Conservation (phyloP, 1,284 basidiomycete genomes). For the Apiotrichum sp. region DNA sequence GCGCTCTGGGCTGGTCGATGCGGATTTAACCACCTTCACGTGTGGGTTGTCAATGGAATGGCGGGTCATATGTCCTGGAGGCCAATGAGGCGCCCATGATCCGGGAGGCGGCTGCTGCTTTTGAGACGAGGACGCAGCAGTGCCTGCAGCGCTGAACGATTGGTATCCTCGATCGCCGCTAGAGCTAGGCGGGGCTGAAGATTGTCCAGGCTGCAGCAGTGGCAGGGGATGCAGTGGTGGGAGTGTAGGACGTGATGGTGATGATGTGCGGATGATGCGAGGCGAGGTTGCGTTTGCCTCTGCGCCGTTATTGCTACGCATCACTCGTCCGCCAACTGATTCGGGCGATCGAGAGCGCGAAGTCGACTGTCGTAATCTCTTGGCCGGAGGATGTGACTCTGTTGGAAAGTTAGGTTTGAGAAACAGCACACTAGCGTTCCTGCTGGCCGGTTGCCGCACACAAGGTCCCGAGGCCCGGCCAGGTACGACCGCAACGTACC, state of each 20-base stretch:
- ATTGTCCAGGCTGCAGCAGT: neutral
- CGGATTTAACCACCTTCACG: slow-evolving; percentile 7
- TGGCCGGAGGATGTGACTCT: slow-evolving; percentile 11
- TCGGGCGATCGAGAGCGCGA: slow-evolving; percentile 4
- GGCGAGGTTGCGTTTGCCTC: slow-evolving; percentile 9
- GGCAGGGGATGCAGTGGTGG: slow-evolving; percentile 15
- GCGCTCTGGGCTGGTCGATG: slow-evolving; percentile 10
- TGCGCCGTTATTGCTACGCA: neutral
- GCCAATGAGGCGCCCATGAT: slow-evolving; percentile 11
- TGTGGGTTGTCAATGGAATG: slow-evolving; percentile 17
- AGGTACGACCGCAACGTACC: slow-evolving; percentile 7
- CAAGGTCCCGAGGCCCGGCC: neutral
- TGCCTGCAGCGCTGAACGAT: slow-evolving; percentile 7
- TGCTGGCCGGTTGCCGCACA: neutral
- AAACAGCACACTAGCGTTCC: neutral
- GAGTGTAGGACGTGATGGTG: slow-evolving; percentile 10
- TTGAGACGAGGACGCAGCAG: neutral
- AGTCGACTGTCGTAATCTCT: slow-evolving; percentile 8
- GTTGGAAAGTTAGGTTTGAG: slow-evolving; percentile 4
- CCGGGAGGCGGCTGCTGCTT: slow-evolving; percentile 1
- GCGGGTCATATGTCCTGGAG: slow-evolving; percentile 8
- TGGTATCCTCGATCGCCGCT: slow-evolving; percentile 5
- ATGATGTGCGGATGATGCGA: slow-evolving; percentile 13
- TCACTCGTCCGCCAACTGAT: neutral
- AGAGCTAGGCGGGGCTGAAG: neutral